phyloP scores from a whole-genome alignment of 2,329 filamentous ascomycete genomes.

The Clonostachys solani region DNA sequence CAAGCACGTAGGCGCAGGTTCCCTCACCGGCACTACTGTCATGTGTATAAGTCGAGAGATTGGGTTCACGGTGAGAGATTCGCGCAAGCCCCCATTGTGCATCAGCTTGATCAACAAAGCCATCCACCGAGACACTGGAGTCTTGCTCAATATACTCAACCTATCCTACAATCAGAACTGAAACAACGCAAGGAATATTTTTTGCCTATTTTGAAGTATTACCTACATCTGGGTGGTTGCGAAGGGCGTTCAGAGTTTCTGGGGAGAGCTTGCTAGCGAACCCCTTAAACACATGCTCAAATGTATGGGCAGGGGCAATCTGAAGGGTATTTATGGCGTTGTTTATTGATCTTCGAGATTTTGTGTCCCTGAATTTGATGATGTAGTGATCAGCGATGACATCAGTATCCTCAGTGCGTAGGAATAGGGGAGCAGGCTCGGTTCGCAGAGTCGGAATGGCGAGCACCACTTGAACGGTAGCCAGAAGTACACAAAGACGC shows the following conservation, averaged over 20 bases:
- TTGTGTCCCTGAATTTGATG: slow-evolving; percentile 56
- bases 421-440: slow-evolving; percentile 20
- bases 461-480: too few relatives aligned
- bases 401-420: slow-evolving; percentile 31
- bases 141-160: slow-evolving; percentile 53
- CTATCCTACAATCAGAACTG: slow-evolving; percentile 28
- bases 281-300: slow-evolving; percentile 31
- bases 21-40: slow-evolving; percentile 47
- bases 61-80: slow-evolving; percentile 37
- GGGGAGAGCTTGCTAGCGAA: slow-evolving; percentile 54
- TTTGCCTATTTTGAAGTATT: slow-evolving; percentile 38
- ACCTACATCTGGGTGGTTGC: slow-evolving; percentile 43
- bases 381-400: slow-evolving; percentile 56
- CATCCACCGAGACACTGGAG: slow-evolving; percentile 36
- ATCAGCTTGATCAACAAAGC: slow-evolving; percentile 43
- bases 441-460: slow-evolving; percentile 13
- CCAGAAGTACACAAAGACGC: too few relatives aligned
- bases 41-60: slow-evolving; percentile 32
- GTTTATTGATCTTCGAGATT: slow-evolving; percentile 40
- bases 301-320: slow-evolving; percentile 21
- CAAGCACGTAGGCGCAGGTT: slow-evolving; percentile 60
- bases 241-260: slow-evolving; percentile 41
- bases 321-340: slow-evolving; percentile 38
- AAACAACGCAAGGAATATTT: slow-evolving; percentile 50
- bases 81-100: slow-evolving; percentile 50